phyloP scores from a whole-genome alignment of 2,329 filamentous ascomycete genomes.

The Zasmidium citrigriseum region DNA sequence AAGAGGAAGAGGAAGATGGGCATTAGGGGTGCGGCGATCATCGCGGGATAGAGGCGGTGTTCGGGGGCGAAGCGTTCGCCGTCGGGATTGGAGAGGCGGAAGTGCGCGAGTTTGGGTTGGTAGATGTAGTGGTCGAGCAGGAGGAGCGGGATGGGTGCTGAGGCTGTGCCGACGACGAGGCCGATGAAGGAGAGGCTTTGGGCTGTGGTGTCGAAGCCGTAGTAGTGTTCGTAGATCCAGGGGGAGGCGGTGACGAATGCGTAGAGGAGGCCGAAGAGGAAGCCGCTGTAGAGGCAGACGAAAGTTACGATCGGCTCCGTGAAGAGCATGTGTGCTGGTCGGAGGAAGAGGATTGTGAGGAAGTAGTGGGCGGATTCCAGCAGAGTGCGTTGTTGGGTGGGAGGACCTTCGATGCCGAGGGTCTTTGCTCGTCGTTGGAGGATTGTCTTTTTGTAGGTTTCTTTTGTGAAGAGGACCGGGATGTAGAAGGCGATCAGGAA shows the following conservation, averaged over 20 bases:
- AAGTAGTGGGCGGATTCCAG: conserved; percentile 19
- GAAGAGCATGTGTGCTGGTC: conserved; percentile 39
- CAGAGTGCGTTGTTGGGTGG: background rate
- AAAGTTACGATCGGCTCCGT: conserved; percentile 46
- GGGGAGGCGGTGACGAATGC: conserved; percentile 44
- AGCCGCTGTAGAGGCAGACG: conserved; percentile 44
- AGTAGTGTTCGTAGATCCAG: conserved; percentile 34
- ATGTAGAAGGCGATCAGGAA: conserved; percentile 33
- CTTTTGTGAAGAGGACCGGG: conserved; percentile 29
- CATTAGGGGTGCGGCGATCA: conserved; percentile 33
- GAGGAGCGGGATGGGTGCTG: conserved; percentile 29
- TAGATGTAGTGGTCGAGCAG: conserved; percentile 29
- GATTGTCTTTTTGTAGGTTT: conserved; percentile 38
- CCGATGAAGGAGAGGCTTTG: conserved; percentile 39
- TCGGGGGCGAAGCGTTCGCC: conserved; percentile 30
- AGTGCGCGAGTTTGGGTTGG: conserved; percentile 26
- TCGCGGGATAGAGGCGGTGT: conserved; percentile 37
- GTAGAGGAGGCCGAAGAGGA: conserved; percentile 44
- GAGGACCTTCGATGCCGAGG: conserved; percentile 24
- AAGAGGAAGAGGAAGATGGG: conserved; percentile 39
- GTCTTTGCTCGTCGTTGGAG: conserved; percentile 32
- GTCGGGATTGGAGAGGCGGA: background rate
- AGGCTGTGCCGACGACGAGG: conserved; percentile 25
- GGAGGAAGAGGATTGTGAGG: conserved; percentile 26
- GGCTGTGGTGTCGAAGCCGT: conserved; percentile 28